phyloP scores from a whole-genome alignment of 768 basidiomycete genomes.

The Pleurotus pulmonarius region DNA sequence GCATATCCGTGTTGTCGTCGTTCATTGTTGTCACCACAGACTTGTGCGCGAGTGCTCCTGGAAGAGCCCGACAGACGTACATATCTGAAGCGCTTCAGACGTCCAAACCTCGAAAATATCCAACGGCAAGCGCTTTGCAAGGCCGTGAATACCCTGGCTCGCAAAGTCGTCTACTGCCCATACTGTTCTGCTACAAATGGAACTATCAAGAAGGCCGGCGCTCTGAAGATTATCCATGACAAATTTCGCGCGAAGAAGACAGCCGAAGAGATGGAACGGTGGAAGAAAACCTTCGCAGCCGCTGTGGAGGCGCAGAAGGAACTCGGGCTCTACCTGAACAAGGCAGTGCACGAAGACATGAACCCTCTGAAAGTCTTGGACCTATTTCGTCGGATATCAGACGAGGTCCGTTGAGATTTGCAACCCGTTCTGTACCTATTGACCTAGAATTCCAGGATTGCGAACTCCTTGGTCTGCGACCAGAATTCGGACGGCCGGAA shows the following conservation, averaged over 20 bases:
- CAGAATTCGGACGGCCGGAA: constrained; percentile 87
- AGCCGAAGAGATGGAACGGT: constrained; percentile 82
- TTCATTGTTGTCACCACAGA: too few species aligned
- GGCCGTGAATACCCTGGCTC: constrained; percentile 78
- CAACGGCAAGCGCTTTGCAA: constrained; percentile 81
- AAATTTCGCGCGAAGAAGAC: constrained; percentile 95
- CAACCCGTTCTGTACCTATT: not conserved
- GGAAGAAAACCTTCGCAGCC: constrained; percentile 75
- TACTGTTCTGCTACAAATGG: constrained; percentile 94
- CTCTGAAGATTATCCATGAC: constrained; percentile 96
- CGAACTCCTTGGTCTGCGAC: constrained; percentile 88
- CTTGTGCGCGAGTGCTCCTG: constrained; percentile 87
- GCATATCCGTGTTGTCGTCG: not conserved
- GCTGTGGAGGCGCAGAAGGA: constrained; percentile 89
- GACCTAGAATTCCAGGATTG: constrained; percentile 61
- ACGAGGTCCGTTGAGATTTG: constrained; percentile 59
- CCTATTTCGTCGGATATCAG: constrained; percentile 87
- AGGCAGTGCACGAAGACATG: constrained; percentile 87
- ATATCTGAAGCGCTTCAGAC: constrained; percentile 87
- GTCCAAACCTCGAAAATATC: constrained; percentile 88
- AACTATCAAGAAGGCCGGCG: constrained; percentile 92
- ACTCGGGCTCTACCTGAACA: constrained; percentile 76
- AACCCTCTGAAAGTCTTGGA: constrained; percentile 93
- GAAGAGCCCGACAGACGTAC: constrained; percentile 81
- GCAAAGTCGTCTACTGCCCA: constrained; percentile 89